These are phyloP conservation scores for Apiospora hydei DNA, from an alignment of 2,329 filamentous ascomycete species.

Conservation along the genomic window DNA sequence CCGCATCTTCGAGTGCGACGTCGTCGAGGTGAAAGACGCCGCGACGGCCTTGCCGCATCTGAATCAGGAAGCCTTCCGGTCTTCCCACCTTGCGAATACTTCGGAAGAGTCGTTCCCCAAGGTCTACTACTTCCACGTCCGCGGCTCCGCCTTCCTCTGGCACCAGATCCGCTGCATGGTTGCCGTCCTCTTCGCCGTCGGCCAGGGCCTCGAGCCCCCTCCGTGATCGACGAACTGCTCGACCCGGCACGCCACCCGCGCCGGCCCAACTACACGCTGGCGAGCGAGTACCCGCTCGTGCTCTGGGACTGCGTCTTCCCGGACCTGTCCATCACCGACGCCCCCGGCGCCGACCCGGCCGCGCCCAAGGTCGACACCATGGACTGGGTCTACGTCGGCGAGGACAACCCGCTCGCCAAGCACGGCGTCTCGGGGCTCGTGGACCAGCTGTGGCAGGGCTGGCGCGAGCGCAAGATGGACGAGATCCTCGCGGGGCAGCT, in stretches of 20 bases:
- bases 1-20: constrained; percentile 79
- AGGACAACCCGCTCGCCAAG: constrained; percentile 65
- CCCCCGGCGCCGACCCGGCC: constrained; percentile 37
- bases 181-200: constrained; percentile 89
- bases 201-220: constrained; percentile 84
- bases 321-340: constrained; percentile 34
- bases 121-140: constrained; percentile 86
- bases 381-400: constrained; percentile 81
- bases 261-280: constrained; percentile 90
- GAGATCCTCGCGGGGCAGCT: constrained; percentile 82
- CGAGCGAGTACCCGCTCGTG: constrained; percentile 86
- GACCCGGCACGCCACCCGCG: constrained; percentile 74
- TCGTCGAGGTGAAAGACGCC: constrained; percentile 71
- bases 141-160: constrained; percentile 95
- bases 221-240: constrained; percentile 76
- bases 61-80: constrained; percentile 60
- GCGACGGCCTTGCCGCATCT: constrained; percentile 65
- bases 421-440: constrained; percentile 72
- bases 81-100: constrained; percentile 31
- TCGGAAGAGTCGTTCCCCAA: constrained; percentile 55
- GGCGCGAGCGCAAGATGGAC: constrained; percentile 87
- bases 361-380: constrained; percentile 62
- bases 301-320: constrained; percentile 97
- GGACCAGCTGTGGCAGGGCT: constrained; percentile 80
- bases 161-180: constrained; percentile 97